These are phyloP conservation scores for Cyberlindnera samutprakarnensis DNA, from an alignment of 805 yeast genomes.

Conservation along the genomic window DNA sequence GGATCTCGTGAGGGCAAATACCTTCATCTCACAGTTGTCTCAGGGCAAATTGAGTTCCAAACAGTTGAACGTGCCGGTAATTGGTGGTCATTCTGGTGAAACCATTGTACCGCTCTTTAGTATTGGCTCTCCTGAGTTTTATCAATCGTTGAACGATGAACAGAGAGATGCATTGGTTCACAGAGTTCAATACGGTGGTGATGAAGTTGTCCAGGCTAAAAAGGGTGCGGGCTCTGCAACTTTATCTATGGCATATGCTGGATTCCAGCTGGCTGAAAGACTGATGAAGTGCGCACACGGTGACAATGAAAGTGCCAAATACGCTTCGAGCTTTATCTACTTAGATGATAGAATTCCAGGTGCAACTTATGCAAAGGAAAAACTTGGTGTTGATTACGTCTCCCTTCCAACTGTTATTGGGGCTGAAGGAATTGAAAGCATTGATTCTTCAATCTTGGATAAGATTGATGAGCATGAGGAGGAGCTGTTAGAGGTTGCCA, in stretches of 20 bases:
- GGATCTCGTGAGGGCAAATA: slow-evolving; percentile 73
- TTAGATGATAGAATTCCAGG: slow-evolving; percentile 36
- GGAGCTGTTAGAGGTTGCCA: slow-evolving; percentile 14
- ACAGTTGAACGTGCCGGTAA: slow-evolving; percentile 50
- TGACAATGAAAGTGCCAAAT: slow-evolving; percentile 29
- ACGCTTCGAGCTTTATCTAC: slow-evolving; percentile 37
- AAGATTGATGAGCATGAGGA: slow-evolving; percentile 18
- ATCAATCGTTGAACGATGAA: slow-evolving; percentile 34
- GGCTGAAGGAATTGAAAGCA: slow-evolving; percentile 15
- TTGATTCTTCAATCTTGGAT: slow-evolving; percentile 15
- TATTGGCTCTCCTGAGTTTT: slow-evolving; percentile 37
- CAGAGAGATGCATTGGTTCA: slow-evolving; percentile 56
- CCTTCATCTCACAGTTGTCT: slow-evolving; percentile 27
- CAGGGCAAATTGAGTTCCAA: slow-evolving; percentile 10
- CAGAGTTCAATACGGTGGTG: slow-evolving; percentile 84
- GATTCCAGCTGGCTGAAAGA: slow-evolving; percentile 65
- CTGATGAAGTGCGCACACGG: slow-evolving; percentile 49
- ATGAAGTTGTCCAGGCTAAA: slow-evolving; percentile 81
- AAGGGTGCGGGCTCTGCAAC: slow-evolving; percentile 83
- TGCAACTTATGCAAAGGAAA: slow-evolving; percentile 12
- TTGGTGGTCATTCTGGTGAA: slow-evolving; percentile 83
- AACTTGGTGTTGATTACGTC: slow-evolving; percentile 8
- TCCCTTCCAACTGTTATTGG: slow-evolving; percentile 21
- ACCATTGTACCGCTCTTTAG: slow-evolving; percentile 74
- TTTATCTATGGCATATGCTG: slow-evolving; percentile 81